Conservation (phyloP, 352 stramenopile genomes). For the Phytopythium delawarense region DNA sequence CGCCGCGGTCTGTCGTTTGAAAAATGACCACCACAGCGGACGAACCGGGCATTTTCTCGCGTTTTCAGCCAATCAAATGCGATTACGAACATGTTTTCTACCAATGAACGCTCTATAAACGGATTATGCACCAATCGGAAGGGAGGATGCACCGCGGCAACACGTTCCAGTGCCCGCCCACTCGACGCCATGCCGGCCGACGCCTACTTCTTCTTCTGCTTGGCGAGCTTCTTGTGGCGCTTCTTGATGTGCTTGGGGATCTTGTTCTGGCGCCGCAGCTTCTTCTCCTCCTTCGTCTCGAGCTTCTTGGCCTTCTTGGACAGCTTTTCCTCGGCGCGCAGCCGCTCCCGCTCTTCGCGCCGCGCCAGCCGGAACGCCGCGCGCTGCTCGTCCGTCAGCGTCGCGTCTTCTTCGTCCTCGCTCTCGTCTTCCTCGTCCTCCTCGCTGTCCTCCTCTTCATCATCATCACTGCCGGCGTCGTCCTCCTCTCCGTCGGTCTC, state of each 20-base stretch:
- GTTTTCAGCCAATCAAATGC: neutral
- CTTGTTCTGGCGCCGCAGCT: slow-evolving; percentile 93
- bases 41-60: neutral
- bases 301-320: slow-evolving; percentile 96
- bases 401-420: slow-evolving; percentile 33
- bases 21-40: neutral
- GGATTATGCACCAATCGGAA: neutral
- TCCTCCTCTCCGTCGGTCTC: slow-evolving; percentile 14
- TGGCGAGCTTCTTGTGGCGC: slow-evolving; percentile 93
- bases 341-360: slow-evolving; percentile 55
- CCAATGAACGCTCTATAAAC: neutral
- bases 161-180: neutral
- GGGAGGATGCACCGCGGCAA: neutral
- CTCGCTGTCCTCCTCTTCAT: slow-evolving; percentile 24
- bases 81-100: neutral
- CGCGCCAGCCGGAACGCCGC: slow-evolving; percentile 84
- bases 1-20: neutral
- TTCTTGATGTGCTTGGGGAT: slow-evolving; percentile 99
- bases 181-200: no score
- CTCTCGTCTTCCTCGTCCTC: slow-evolving; percentile 29
- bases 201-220: slow-evolving; percentile 70
- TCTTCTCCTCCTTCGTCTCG: slow-evolving; percentile 92
- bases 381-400: slow-evolving; percentile 80
- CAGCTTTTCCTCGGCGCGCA: slow-evolving; percentile 48
- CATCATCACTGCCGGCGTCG: slow-evolving; percentile 26